Conservation (phyloP, 2,329 filamentous ascomycete species). For the Cucurbitaria berberidis region DNA sequence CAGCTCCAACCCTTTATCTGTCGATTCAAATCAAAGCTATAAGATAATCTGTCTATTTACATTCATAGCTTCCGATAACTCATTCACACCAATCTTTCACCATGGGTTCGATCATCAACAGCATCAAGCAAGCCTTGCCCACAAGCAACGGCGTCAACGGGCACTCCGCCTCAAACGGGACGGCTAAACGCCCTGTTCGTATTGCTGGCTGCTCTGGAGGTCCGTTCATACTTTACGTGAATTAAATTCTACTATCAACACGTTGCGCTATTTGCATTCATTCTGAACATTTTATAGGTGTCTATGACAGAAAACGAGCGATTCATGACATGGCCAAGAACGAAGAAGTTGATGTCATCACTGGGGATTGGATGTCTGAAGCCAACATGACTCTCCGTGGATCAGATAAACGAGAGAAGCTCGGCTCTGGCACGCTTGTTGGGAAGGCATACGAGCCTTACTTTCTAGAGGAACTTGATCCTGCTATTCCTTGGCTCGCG, state of each 20-base stretch:
- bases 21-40: background rate
- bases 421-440: conserved; percentile 19
- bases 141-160: background rate
- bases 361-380: conserved; percentile 7
- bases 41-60: background rate
- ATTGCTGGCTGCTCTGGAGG: conserved; percentile 31
- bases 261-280: background rate
- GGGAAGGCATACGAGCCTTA: conserved; percentile 31
- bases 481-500: conserved; percentile 31
- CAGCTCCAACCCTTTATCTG: background rate
- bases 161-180: conserved; percentile 5
- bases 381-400: conserved; percentile 31
- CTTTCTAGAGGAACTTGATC: conserved; percentile 29
- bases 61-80: background rate
- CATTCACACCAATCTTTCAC: background rate
- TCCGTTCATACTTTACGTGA: background rate
- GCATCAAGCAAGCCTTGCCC: background rate
- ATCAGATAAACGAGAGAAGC: conserved; percentile 26
- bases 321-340: conserved; percentile 24
- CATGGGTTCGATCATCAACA: background rate
- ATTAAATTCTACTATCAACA: background rate
- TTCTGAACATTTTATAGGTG: conserved; percentile 8
- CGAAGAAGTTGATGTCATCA: conserved; percentile 4
- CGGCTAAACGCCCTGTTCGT: conserved; percentile 24
- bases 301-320: conserved; percentile 29